Percentiles rank a stretch among this genome's conserved stretches.
Evolutionary conservation across 2,329 filamentous ascomycete genomes (phyloP).

Genomic region (Cordyceps tenuipes): DNA sequence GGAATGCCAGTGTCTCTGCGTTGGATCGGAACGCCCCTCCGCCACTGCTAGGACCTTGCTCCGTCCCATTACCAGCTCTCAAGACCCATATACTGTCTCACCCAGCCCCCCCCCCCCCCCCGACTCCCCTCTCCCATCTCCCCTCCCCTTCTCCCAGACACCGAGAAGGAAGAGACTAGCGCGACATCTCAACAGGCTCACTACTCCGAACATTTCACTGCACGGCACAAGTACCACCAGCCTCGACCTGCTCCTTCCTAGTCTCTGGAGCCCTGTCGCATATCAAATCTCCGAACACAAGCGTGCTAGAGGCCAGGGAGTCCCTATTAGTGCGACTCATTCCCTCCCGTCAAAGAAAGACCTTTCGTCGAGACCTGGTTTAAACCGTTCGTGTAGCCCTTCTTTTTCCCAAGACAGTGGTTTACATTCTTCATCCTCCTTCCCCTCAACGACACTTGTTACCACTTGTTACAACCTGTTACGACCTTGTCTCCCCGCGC

Average conservation of each 20-base stretch:
- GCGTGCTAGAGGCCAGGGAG: slow-evolving; percentile 20
- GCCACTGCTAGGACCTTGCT: slow-evolving; percentile 25
- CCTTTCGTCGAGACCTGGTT: slow-evolving; percentile 29
- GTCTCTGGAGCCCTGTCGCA: slow-evolving; percentile 21
- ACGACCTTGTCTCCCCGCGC: slow-evolving; percentile 24
- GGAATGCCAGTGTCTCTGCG: slow-evolving; percentile 31
- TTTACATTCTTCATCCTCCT: slow-evolving; percentile 26
- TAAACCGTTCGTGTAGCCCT: slow-evolving; percentile 23
- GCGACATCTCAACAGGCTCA: slow-evolving; percentile 25
- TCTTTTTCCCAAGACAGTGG: slow-evolving; percentile 30
- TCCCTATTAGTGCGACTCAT: slow-evolving; percentile 22
- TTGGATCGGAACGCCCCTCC: slow-evolving; percentile 27
- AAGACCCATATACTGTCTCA: slow-evolving; percentile 27
- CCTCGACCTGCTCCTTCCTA: slow-evolving; percentile 22
- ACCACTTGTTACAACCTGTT: too few species aligned
- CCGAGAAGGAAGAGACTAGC: slow-evolving; percentile 25
- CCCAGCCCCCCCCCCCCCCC: slow-evolving; percentile 23
- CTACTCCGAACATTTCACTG: slow-evolving; percentile 22
- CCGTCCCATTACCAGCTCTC: slow-evolving; percentile 26
- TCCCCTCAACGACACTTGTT: slow-evolving; percentile 27
- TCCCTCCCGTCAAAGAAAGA: slow-evolving; percentile 27
- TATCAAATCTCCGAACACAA: slow-evolving; percentile 33
- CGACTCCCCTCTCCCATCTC: too few species aligned
- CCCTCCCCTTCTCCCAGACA: slow-evolving; percentile 16
- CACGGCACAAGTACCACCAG: slow-evolving; percentile 23